Base-by-base conservation (phyloP, 2,329 filamentous ascomycete genomes). In the Phyllosticta citrichinensis region DNA sequence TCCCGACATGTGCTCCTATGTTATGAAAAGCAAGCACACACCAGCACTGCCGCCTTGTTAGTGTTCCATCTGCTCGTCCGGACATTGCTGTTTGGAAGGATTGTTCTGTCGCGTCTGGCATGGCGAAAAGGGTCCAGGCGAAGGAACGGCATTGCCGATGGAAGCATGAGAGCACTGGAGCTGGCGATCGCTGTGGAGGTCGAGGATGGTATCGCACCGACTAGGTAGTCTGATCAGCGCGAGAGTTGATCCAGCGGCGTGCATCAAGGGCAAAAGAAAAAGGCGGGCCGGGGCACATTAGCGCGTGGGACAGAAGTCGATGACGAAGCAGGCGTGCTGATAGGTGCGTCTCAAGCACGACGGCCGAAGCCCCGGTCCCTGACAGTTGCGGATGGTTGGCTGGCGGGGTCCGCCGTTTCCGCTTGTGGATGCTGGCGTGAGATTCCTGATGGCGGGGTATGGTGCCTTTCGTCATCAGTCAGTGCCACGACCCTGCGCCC, bases 401-500 rank as follows among this genome's bases (percentile, higher is more conserved):
- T 47, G 40, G 40, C 40, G 40, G 17, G 40, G 40, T 47, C 40
- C 40, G 40, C 40, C 17, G 40, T 47, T 47, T 47, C 40, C 40
- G 14, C 40, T 47, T n/a, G 40, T 47, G 40, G 40, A 47, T n/a
- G 40, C 40, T 47, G 40, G 40, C 40, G 40, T 47, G 40, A 47
- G 40, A 50, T 53, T 20, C 55, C 27, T 56, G 55, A 40, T 47
- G 51, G 59, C 59, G 59, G 59, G 59, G 59, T 61, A 57, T 53
- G 52, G 59, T 61, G 59, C 56, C 57, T 55, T 56, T 61, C 59
- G 25, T 53, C 52, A 60, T 56, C 53, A 61, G 55, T 24, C 25
- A 9, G 20, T 24, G 52, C 52, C 14, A 47, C 40, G 40, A n/a
- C 40, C 40, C 40, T 47, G 40, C 14, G 40, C 40, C 40, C 40